phyloP scores from a whole-genome alignment of 805 yeast genomes.

The Lipomyces oligophaga region DNA sequence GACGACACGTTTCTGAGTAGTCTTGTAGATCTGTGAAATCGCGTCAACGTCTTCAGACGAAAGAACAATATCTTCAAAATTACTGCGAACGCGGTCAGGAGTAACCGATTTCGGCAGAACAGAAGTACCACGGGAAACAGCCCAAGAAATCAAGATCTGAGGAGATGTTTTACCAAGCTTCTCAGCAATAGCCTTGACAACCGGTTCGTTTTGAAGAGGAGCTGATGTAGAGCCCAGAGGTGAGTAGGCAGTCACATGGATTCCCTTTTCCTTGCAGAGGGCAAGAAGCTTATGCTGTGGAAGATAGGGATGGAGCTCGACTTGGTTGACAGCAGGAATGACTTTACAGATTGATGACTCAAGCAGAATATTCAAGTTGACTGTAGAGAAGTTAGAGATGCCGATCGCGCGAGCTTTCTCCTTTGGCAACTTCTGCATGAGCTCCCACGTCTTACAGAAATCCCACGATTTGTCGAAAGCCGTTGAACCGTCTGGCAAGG shows the following conservation, averaged over 20 bases:
- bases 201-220: constrained; percentile 43
- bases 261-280: constrained; percentile 51
- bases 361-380: constrained; percentile 22
- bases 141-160: constrained; percentile 55
- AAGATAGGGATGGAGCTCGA: constrained; percentile 71
- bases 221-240: constrained; percentile 57
- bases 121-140: constrained; percentile 56
- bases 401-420: constrained; percentile 64
- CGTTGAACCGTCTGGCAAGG: constrained; percentile 40
- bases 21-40: constrained; percentile 31
- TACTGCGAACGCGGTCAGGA: constrained; percentile 52
- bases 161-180: constrained; percentile 50
- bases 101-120: constrained; percentile 71
- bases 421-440: constrained; percentile 56
- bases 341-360: constrained; percentile 38
- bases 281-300: constrained; percentile 61
- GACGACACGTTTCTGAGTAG: constrained; percentile 22
- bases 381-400: constrained; percentile 63
- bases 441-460: constrained; percentile 58
- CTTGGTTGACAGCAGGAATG: constrained; percentile 69
- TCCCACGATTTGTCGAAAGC: constrained; percentile 36
- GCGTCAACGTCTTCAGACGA: constrained; percentile 43
- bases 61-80: constrained; percentile 42
- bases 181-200: constrained; percentile 52
- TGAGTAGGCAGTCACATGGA: constrained; percentile 68